Base-by-base conservation (phyloP, 2,329 filamentous ascomycete species). In the Colletotrichum trifolii region DNA sequence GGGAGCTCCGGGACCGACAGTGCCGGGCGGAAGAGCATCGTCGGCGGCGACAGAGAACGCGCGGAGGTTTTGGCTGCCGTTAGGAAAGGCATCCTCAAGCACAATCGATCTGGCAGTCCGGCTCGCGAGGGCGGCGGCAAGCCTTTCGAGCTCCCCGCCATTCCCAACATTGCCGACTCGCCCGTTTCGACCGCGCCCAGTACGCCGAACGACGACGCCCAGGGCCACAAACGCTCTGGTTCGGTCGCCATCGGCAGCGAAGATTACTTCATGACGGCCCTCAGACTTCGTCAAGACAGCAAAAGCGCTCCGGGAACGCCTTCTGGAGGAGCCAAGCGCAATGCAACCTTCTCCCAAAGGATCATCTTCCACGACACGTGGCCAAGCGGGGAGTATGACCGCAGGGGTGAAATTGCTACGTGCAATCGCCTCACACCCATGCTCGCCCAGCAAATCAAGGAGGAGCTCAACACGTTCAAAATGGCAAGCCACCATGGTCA, bases 391-490 rank as follows among this genome's bases (percentile, higher is more conserved):
- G 96, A 99, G 77, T 99, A 99, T 74, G 96, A 99, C 77, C 92
- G 96, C 67, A 89, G 96, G 58, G 96, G 96, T 59, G 96, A 99
- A 67, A 92, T 98, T 80, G 94, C 96, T 10, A 99, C 96, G 1
- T 99, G 96, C 87, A 99, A 99, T 76, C 92, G 95, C 70, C 85
- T 99, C 71, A 99, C 96, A 53, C 96, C 96, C 11, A 94, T 97
- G 86, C 87, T 99, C 68, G 96, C 96, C 49, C 96, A 99, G 81
- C 96, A 99, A 78, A 99, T 99, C 81, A 98, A 98, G 81, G 96
- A 99, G 81, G 96, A 99, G 82, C 87, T 99, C 72, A 99, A 99
- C 81, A 96, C 90, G 72, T 99, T 99, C 85, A 99, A 99, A 79
- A 99, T 99, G 96, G 93, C 96, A 82, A 67, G 89, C 80, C 17